Conservation (phyloP, 352 stramenopile species). For the Pythium utonaiense region DNA sequence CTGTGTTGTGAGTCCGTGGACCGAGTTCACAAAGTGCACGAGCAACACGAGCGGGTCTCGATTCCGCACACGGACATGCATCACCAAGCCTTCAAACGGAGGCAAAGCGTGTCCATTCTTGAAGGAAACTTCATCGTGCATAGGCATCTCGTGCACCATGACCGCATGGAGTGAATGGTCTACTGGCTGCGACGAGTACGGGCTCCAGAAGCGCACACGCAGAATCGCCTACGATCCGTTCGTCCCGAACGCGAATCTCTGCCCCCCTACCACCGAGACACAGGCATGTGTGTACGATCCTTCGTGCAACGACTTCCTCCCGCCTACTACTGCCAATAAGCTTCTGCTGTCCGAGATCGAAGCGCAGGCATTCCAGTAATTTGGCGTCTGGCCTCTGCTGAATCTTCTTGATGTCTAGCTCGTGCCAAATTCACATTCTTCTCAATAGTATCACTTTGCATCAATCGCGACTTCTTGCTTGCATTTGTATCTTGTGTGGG, state of each 20-base stretch:
- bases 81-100: constrained; percentile 28
- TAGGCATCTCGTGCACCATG: constrained; percentile 29
- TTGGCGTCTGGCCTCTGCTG: too few relatives aligned
- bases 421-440: too few relatives aligned
- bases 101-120: constrained; percentile 24
- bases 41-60: constrained; percentile 14
- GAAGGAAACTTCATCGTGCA: constrained; percentile 21
- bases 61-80: constrained; percentile 24
- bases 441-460: too few relatives aligned
- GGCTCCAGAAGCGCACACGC: constrained; percentile 31
- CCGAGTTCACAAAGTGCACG: constrained; percentile 26
- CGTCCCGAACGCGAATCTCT: constrained; percentile 11
- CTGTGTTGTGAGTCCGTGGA: constrained; percentile 29
- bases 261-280: constrained; percentile 25
- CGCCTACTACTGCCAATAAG: background rate
- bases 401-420: too few relatives aligned
- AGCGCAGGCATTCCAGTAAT: constrained; percentile 28
- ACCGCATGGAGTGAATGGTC: constrained; percentile 26
- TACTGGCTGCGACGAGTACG: constrained; percentile 29
- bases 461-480: too few relatives aligned
- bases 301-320: constrained; percentile 27
- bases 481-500: too few relatives aligned
- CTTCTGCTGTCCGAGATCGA: constrained; percentile 22
- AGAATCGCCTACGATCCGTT: constrained; percentile 32
- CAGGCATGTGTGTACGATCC: constrained; percentile 34